Conservation (phyloP, 345 rosid species). For the Eucalyptus rudis region DNA sequence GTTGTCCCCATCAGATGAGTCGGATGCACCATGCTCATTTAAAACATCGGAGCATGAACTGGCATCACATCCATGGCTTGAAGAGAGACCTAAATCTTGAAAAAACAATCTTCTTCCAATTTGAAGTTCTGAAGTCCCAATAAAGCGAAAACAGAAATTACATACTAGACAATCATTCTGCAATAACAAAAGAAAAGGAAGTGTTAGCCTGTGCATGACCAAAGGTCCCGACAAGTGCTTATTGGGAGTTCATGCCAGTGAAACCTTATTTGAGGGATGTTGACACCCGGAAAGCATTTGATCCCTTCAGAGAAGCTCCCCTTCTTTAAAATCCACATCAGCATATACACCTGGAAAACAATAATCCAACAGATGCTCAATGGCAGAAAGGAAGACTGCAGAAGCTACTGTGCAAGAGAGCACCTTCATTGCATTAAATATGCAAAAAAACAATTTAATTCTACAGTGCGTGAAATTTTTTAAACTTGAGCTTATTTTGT, state of each 20-base stretch:
- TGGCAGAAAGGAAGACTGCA: background rate
- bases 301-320: conserved; percentile 64
- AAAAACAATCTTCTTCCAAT: conserved; percentile 77
- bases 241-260: background rate
- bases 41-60: too few relatives aligned
- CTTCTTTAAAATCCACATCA: conserved; percentile 39
- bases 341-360: conserved; percentile 52
- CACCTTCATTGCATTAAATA: background rate
- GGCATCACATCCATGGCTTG: too few relatives aligned
- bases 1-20: too few relatives aligned
- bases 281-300: conserved; percentile 64
- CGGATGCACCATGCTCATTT: too few relatives aligned
- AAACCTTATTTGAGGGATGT: conserved; percentile 71
- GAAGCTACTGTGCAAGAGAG: accelerated
- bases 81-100: too few relatives aligned
- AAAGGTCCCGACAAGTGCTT: background rate
- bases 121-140: conserved; percentile 74
- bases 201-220: background rate
- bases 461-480: background rate
- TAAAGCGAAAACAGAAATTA: conserved; percentile 63
- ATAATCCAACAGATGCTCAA: background rate
- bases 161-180: conserved; percentile 38
- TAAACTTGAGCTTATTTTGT: background rate
- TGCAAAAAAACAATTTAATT: background rate
- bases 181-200: background rate